Percentiles rank a stretch among this genome's conserved stretches.
Evolutionary conservation across 345 rosid genomes (phyloP).

Genomic region (Salix caprea): DNA sequence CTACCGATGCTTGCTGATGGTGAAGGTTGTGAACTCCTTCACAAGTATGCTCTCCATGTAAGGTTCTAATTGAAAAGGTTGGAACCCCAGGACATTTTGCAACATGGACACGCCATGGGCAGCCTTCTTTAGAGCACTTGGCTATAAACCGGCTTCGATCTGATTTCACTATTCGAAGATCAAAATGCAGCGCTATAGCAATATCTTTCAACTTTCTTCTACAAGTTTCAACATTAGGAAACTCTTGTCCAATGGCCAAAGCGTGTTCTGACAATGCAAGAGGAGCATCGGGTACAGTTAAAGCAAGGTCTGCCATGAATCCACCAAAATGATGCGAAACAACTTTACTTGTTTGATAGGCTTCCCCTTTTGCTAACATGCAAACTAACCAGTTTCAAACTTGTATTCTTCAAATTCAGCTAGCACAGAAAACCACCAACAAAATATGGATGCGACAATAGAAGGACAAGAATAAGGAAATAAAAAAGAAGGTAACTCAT

Average conservation of each 20-base stretch:
- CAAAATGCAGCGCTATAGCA: slow-evolving; percentile 92
- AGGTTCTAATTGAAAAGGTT: slow-evolving; percentile 81
- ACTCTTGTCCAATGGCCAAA: slow-evolving; percentile 81
- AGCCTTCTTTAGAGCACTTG: slow-evolving; percentile 98
- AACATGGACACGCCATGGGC: slow-evolving; percentile 98
- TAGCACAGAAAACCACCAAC: slow-evolving; percentile 17
- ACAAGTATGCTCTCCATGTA: slow-evolving; percentile 88
- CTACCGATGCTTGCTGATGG: slow-evolving; percentile 99
- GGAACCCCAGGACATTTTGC: slow-evolving; percentile 95
- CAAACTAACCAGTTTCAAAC: slow-evolving; percentile 10
- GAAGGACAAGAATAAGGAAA: slow-evolving; percentile 9
- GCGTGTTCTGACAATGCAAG: slow-evolving; percentile 26
- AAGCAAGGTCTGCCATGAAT: slow-evolving; percentile 67
- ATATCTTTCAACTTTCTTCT: slow-evolving; percentile 90
- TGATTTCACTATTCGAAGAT: slow-evolving; percentile 94
- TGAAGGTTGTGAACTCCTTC: slow-evolving; percentile 91
- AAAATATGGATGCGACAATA: slow-evolving; percentile 15
- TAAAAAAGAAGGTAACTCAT: neutral
- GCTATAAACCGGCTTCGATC: slow-evolving; percentile 97
- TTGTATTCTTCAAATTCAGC: slow-evolving; percentile 10
- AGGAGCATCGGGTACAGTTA: slow-evolving; percentile 34
- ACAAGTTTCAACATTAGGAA: slow-evolving; percentile 96
- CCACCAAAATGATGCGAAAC: slow-evolving; percentile 17
- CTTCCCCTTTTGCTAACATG: slow-evolving; percentile 18
- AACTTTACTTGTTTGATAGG: slow-evolving; percentile 17